Evolutionary conservation across 2,329 filamentous ascomycete genomes (phyloP).

Genomic region (Fusarium begoniae): DNA sequence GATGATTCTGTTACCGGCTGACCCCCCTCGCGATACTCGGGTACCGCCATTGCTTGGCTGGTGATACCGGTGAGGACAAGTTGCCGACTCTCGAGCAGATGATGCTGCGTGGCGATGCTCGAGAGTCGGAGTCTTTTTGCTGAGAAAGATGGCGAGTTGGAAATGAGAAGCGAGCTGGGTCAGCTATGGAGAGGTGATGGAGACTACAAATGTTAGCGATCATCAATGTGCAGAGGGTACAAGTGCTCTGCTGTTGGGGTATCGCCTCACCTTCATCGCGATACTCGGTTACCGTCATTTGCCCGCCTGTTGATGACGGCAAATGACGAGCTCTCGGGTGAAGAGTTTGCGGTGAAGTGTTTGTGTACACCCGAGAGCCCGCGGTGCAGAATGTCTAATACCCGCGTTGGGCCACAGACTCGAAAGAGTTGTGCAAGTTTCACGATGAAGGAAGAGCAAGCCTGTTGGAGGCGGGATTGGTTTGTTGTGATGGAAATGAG

Average conservation of each 20-base stretch:
- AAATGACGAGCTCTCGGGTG: not conserved
- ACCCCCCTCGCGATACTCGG: conserved; percentile 42
- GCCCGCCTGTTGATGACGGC: not conserved
- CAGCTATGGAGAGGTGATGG: too few species aligned
- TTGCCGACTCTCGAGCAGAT: too few species aligned
- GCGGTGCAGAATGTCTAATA: not conserved
- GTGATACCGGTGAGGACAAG: too few species aligned
- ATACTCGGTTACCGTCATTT: not conserved
- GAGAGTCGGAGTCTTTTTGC: too few species aligned
- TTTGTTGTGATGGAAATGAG: not conserved
- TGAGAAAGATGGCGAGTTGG: too few species aligned
- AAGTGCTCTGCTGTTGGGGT: too few species aligned
- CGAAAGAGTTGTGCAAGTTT: not conserved
- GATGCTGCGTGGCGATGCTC: too few species aligned
- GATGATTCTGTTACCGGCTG: not conserved
- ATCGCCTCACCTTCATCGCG: too few species aligned
- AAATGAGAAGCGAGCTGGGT: too few species aligned
- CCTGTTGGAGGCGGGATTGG: not conserved
- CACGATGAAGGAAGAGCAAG: not conserved
- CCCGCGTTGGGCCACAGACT: not conserved
- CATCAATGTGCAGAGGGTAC: too few species aligned
- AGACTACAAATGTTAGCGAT: too few species aligned
- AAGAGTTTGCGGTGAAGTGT: not conserved
- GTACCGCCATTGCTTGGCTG: conserved; percentile 24
- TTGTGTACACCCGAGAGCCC: not conserved